Conservation (phyloP, 2,329 filamentous ascomycete genomes). For the Fusarium papillatum region DNA sequence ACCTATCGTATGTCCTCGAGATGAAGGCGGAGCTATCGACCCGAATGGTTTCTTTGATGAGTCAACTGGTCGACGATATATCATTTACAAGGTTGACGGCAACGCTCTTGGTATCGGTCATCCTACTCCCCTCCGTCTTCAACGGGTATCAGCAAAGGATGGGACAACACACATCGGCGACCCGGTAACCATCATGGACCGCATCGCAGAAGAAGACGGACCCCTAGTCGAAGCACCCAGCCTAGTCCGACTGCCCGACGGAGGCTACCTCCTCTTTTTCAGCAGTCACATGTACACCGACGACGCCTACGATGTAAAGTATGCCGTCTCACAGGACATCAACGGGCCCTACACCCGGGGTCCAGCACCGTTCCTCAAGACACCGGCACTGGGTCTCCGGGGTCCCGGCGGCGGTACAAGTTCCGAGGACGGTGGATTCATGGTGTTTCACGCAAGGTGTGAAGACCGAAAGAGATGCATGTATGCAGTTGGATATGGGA, state of each 20-base stretch:
- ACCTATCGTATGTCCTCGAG: conserved; percentile 66
- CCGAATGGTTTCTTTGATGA: conserved; percentile 70
- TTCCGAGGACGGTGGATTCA: conserved; percentile 44
- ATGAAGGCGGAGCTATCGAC: conserved; percentile 73
- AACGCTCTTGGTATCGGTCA: conserved; percentile 63
- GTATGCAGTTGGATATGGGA: conserved; percentile 47
- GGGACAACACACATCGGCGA: conserved; percentile 67
- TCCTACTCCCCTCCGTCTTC: conserved; percentile 69
- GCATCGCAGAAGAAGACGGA: conserved; percentile 56
- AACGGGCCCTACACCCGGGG: conserved; percentile 54
- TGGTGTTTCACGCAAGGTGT: conserved; percentile 56
- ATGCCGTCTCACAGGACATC: conserved; percentile 62
- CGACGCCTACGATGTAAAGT: conserved; percentile 69
- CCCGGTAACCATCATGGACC: conserved; percentile 61
- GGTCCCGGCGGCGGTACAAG: conserved; percentile 58
- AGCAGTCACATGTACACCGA: conserved; percentile 71
- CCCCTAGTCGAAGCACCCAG: conserved; percentile 74
- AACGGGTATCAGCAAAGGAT: conserved; percentile 61
- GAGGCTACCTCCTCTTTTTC: conserved; percentile 72
- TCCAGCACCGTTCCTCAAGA: conserved; percentile 48
- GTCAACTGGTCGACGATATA: conserved; percentile 65
- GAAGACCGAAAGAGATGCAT: conserved; percentile 49
- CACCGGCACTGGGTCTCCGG: conserved; percentile 52
- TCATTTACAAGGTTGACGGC: conserved; percentile 77
- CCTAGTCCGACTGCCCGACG: conserved; percentile 59